Conservation (phyloP, 352 stramenopile species). For the Pythium monospermum region DNA sequence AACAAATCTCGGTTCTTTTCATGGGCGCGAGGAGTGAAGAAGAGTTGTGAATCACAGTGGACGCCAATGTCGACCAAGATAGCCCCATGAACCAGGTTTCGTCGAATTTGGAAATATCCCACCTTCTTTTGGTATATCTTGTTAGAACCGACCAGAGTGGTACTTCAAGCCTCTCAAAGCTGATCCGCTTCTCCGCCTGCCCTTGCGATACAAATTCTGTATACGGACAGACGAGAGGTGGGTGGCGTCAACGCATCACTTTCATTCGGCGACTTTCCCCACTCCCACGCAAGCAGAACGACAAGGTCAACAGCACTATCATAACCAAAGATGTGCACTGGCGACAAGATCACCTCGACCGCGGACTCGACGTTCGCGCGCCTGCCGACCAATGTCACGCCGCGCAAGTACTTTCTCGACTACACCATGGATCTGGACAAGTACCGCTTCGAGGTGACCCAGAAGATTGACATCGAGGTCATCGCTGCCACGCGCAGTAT, state of each 20-base stretch:
- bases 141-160: neutral
- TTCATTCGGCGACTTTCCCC: slow-evolving; percentile 3
- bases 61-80: too few relatives aligned
- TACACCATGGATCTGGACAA: slow-evolving; percentile 67
- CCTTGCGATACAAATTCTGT: slow-evolving; percentile 15
- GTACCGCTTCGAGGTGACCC: slow-evolving; percentile 63
- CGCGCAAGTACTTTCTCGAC: slow-evolving; percentile 76
- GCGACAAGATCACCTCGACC: slow-evolving; percentile 2
- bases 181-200: slow-evolving; percentile 7
- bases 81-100: slow-evolving; percentile 7
- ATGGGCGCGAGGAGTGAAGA: too few relatives aligned
- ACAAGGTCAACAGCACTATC: neutral
- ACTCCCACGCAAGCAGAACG: neutral
- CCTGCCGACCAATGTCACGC: slow-evolving; percentile 49
- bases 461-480: slow-evolving; percentile 61
- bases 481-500: slow-evolving; percentile 67
- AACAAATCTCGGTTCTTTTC: too few relatives aligned
- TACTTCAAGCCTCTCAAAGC: slow-evolving; percentile 17
- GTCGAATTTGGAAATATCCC: neutral
- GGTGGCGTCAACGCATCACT: neutral
- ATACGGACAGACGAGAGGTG: neutral
- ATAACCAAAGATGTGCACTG: slow-evolving; percentile 18
- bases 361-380: slow-evolving; percentile 44
- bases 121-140: neutral
- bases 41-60: too few relatives aligned